These are phyloP conservation scores for Luvunga scandens DNA, from an alignment of 345 rosid genomes.

Conservation along the genomic window DNA sequence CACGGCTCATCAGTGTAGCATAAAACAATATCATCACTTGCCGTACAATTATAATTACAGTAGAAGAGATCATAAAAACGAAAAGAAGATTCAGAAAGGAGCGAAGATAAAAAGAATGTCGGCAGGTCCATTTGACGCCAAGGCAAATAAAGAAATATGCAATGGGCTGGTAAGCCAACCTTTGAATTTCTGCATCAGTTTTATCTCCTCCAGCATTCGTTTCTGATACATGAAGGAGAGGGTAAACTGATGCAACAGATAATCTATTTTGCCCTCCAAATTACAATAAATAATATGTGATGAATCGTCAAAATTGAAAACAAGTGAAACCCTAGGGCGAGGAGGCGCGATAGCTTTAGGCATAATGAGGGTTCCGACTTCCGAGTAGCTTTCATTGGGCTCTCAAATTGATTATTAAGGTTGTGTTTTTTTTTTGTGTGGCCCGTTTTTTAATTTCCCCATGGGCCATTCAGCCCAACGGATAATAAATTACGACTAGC, in stretches of 20 bases:
- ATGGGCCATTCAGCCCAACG: neutral
- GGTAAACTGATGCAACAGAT: conserved; percentile 46
- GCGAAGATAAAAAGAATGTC: conserved; percentile 13
- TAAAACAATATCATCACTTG: conserved; percentile 47
- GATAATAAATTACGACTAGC: neutral
- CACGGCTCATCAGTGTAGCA: conserved; percentile 50
- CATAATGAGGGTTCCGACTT: neutral
- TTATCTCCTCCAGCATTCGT: conserved; percentile 37
- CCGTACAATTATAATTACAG: conserved; percentile 9
- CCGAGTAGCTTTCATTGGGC: neutral
- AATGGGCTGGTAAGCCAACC: conserved; percentile 70
- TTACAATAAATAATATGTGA: too few relatives aligned
- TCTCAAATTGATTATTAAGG: too few relatives aligned
- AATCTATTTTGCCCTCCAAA: neutral
- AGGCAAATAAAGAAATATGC: conserved; percentile 32
- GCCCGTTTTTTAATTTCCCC: too few relatives aligned
- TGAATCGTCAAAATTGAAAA: neutral
- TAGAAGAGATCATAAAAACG: too few relatives aligned
- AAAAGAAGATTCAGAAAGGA: too few relatives aligned
- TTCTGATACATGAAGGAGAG: conserved; percentile 27
- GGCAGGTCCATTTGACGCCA: conserved; percentile 63
- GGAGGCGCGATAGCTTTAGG: neutral
- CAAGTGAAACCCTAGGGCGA: neutral
- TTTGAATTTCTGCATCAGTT: conserved; percentile 46
- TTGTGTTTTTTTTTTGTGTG: too few relatives aligned